These are phyloP conservation scores for Didymella keratinophila DNA, from an alignment of 2,329 filamentous ascomycete genomes.

Conservation along the genomic window DNA sequence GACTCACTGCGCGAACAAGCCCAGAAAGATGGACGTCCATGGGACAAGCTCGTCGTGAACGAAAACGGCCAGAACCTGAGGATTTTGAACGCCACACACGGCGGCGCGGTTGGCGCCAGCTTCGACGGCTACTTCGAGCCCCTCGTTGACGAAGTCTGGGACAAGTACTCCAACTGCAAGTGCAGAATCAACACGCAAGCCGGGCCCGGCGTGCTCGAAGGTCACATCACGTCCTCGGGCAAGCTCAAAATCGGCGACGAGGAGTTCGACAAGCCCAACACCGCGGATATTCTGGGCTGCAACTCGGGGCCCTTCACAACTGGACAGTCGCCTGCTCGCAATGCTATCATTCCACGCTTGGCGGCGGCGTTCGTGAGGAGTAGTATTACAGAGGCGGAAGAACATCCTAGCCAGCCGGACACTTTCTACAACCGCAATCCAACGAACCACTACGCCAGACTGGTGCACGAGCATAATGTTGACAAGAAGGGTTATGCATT, in stretches of 20 bases:
- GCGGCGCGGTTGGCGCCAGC: slow-evolving; percentile 14
- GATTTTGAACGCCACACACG: slow-evolving; percentile 16
- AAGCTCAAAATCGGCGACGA: slow-evolving; percentile 13
- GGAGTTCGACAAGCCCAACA: slow-evolving; percentile 15
- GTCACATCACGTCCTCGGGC: slow-evolving; percentile 8
- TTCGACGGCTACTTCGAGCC: slow-evolving; percentile 20
- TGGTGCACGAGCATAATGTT: slow-evolving; percentile 17
- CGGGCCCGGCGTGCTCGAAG: slow-evolving; percentile 7
- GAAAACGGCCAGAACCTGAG: slow-evolving; percentile 9
- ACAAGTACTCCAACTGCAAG: slow-evolving; percentile 9
- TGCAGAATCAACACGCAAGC: slow-evolving; percentile 17
- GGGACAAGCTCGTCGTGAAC: slow-evolving; percentile 16
- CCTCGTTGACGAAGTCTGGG: slow-evolving; percentile 17
- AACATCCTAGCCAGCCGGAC: slow-evolving; percentile 3
- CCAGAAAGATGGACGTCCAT: slow-evolving; percentile 12
- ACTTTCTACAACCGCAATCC: slow-evolving; percentile 17
- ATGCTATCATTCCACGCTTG: slow-evolving; percentile 18
- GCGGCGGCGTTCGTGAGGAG: slow-evolving; percentile 14
- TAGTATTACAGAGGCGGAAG: slow-evolving; percentile 4
- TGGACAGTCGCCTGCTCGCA: slow-evolving; percentile 5
- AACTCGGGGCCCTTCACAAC: slow-evolving; percentile 17
- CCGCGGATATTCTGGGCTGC: slow-evolving; percentile 16
- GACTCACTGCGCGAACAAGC: slow-evolving; percentile 12
- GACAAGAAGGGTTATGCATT: slow-evolving; percentile 17
- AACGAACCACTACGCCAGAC: slow-evolving; percentile 16